These are phyloP conservation scores for Monilinia fructigena DNA, from an alignment of 2,329 filamentous ascomycete genomes.

Conservation along the genomic window DNA sequence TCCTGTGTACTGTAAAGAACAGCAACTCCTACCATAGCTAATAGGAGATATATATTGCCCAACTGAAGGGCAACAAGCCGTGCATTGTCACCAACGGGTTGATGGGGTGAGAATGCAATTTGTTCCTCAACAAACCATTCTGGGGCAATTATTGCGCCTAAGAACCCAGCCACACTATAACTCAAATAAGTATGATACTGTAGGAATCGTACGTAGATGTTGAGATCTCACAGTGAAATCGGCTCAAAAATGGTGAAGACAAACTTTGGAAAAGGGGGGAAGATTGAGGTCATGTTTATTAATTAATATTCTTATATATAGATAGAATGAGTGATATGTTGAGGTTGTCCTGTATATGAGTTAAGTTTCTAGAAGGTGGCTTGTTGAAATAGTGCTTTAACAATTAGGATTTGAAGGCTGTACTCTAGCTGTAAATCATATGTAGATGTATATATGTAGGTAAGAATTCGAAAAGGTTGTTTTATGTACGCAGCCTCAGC, in stretches of 20 bases:
- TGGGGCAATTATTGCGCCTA: constrained; percentile 55
- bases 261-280: constrained; percentile 62
- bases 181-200: background rate
- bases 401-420: too few species aligned
- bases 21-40: constrained; percentile 62
- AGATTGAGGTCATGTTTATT: constrained; percentile 56
- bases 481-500: too few species aligned
- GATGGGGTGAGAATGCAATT: constrained; percentile 45
- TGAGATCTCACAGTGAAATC: constrained; percentile 28
- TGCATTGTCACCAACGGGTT: constrained; percentile 42
- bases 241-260: constrained; percentile 59
- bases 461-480: too few species aligned
- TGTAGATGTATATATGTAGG: too few species aligned
- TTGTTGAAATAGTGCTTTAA: background rate
- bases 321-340: background rate
- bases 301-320: background rate
- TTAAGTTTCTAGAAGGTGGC: background rate
- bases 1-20: constrained; percentile 65
- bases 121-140: constrained; percentile 65
- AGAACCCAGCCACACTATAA: constrained; percentile 57
- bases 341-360: background rate
- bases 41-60: constrained; percentile 66
- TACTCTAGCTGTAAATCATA: too few species aligned
- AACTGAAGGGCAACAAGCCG: constrained; percentile 42
- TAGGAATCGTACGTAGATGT: constrained; percentile 20